These are phyloP conservation scores for Papilionanthe hybrid DNA, from an alignment of 116 monocot genomes.

Conservation along the genomic window DNA sequence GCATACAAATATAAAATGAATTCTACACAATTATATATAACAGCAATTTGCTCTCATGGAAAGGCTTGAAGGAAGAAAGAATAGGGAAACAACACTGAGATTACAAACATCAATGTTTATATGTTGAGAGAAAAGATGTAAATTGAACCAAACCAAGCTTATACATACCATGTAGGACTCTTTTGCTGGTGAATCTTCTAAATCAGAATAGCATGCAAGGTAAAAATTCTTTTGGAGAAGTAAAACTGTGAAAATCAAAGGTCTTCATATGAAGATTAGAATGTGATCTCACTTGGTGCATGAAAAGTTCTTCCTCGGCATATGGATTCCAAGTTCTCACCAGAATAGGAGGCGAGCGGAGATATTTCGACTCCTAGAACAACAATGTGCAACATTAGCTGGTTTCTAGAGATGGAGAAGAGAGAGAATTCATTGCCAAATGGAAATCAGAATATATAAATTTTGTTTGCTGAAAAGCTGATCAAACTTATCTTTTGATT, in stretches of 20 bases:
- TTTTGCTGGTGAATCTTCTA: too few species aligned
- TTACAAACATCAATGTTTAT: neutral
- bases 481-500: too few species aligned
- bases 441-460: too few species aligned
- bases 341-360: conserved; percentile 70
- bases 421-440: too few species aligned
- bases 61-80: neutral
- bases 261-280: conserved; percentile 19
- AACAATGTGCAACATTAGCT: neutral
- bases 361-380: conserved; percentile 80
- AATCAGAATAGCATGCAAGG: neutral
- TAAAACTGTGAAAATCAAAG: neutral
- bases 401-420: neutral
- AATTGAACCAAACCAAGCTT: neutral
- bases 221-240: neutral
- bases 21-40: too few species aligned
- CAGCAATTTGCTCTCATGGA: too few species aligned
- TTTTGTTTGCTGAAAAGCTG: too few species aligned
- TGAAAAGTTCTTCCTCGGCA: conserved; percentile 93
- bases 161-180: neutral
- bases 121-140: neutral
- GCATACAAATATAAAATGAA: too few species aligned
- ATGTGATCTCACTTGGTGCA: conserved; percentile 77
- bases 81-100: neutral
- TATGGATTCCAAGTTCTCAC: conserved; percentile 79